Evolutionary conservation across 2,329 filamentous ascomycete species (phyloP).

Genomic region (Fusarium keratoplasticum): DNA sequence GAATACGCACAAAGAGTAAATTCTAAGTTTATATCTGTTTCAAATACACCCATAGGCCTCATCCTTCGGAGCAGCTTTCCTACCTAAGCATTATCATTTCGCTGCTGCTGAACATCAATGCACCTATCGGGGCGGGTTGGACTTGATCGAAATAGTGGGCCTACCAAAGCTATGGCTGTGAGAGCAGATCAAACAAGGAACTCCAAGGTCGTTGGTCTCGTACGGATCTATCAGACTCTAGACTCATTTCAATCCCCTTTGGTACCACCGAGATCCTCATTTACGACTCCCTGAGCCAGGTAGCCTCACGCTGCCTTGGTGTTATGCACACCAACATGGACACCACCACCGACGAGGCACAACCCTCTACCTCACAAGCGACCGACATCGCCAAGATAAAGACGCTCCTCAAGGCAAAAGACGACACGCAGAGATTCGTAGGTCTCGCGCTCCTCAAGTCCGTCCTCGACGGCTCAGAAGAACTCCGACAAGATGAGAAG

Average conservation of each 20-base stretch:
- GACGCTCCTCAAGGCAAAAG: constrained; percentile 66
- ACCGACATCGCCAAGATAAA: constrained; percentile 61
- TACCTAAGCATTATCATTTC: not conserved
- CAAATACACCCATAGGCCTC: not conserved
- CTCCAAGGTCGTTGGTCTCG: not conserved
- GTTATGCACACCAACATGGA: constrained; percentile 16
- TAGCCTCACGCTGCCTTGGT: not conserved
- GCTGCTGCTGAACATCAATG: constrained; percentile 2
- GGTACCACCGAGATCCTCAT: too few relatives aligned
- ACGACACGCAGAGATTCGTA: constrained; percentile 77
- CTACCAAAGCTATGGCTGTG: constrained; percentile 5
- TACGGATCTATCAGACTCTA: not conserved
- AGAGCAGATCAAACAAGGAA: not conserved
- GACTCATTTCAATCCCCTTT: not conserved
- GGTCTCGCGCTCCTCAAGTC: constrained; percentile 74
- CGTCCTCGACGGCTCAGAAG: constrained; percentile 70
- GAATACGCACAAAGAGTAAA: not conserved
- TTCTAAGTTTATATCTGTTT: not conserved
- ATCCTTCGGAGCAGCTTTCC: not conserved
- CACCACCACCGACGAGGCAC: constrained; percentile 6
- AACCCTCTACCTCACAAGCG: constrained; percentile 15
- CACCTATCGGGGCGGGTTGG: constrained; percentile 19
- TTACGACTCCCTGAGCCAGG: not conserved
- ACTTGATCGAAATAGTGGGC: constrained; percentile 30
- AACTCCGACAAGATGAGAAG: constrained; percentile 61